Base-by-base conservation (phyloP, 768 basidiomycete species). In the Leccinum olivaceopallidum region DNA sequence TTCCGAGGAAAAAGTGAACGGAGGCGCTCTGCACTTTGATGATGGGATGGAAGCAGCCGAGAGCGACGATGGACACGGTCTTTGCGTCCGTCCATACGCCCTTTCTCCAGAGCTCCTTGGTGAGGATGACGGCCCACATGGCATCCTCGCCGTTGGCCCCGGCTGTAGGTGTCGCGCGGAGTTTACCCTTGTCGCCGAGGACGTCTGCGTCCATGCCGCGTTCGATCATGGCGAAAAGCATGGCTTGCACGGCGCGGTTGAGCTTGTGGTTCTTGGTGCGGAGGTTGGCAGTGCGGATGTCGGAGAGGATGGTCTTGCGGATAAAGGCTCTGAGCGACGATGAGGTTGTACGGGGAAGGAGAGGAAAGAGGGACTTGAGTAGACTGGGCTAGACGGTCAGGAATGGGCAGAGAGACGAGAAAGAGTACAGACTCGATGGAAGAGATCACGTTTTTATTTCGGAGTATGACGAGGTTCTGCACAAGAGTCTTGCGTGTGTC, bases 211-310 rank as follows among this genome's bases (percentile, higher is more conserved):
- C 85, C 88, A 94, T 92, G 13, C 94, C 95, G 42, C 89, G 85
- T 73, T 97, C 95, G 8, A 98, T 86, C 95, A 98, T 98, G 49
- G 85, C 84, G 72, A 98, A 98, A 32, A 98, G 80, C 84, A 98
- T 91, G 13, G 94, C 88, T 71, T 99, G 97, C 0, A 99, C 94
- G 22, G 94, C 89, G 39, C 93, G 86, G 71, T 99, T 99, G 28
- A 99, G 85, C 73, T 96, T 95, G 78, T 97, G 94, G 69, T 98
- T 97, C 72, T 92, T 94, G 44, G 89, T 81, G 57, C 86, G 88
- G 36, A 86, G 75, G 73, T 99, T 99, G 47, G 96, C 95, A 1
- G 89, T 91, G 64, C 87, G 86, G 61, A 99, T 92, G 67, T 98
- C 97, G 12, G 92, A 88, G 22, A 98, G 81, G 70, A 99, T 98